Base-by-base conservation (phyloP, 768 basidiomycete genomes). In the Boletus vermiculosoides region DNA sequence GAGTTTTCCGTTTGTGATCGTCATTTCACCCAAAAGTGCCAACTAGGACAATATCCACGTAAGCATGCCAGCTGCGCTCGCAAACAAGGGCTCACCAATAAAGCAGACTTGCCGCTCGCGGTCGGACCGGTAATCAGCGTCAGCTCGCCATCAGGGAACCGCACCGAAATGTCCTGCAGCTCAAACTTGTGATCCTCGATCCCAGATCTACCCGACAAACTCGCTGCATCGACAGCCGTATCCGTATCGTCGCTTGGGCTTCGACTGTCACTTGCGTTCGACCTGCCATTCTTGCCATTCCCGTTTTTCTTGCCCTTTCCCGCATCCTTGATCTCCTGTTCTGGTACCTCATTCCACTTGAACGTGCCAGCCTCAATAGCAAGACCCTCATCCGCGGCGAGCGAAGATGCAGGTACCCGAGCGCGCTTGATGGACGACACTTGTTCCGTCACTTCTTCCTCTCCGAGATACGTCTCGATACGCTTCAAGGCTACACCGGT, bases 401-500 rank as follows among this genome's bases (percentile, higher is more conserved):
- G 69, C 0, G 65, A 66, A 44, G 61, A 60, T 1, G 67, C 28
- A 11, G 69, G 68, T 0, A 68, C 65, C 13, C 51, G 50, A 15
- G 63, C 39, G 31, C 71, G 69, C 68, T 86, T 87, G 50, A 87
- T 68, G 0, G 78, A 76, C 0, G 82, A 86, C 1, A 87, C 83
- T 59, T 82, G 81, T 41, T 78, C 82, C 10, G 78, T 74, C 8
- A 87, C 83, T 63, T 87, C 86, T 31, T 85, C 83, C 59, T 87
- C 86, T 13, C 73, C 74, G 0, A 87, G 75, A 73, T 81, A 87
- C 2, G 75, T 79, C 46, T 82, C 78, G 53, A 88, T 85, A 39
- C 86, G 83, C 25, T 81, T 72, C 36, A 88, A 66, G 1, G 85
- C 78, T 3, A 88, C 85, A 20, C 77, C 73, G 0, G 83, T 79